Conservation (phyloP, 2,329 filamentous ascomycete species). For the Trichophyton rubrum region DNA sequence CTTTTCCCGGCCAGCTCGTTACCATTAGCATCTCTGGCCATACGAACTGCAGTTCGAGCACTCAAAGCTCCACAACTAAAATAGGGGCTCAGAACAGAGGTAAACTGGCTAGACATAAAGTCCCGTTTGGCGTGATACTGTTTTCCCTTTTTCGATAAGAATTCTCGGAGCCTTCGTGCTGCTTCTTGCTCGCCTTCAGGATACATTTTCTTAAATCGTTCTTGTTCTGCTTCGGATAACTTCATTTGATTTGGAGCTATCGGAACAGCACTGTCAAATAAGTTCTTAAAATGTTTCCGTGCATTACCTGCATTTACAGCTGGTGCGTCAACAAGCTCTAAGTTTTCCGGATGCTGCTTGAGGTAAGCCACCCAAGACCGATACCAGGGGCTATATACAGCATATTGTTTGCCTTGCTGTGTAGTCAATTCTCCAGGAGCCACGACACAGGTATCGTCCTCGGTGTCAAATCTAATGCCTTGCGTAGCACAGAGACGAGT, state of each 20-base stretch:
- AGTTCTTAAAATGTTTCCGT: slow-evolving; percentile 36
- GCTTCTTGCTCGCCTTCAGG: slow-evolving; percentile 68
- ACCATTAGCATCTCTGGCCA: slow-evolving; percentile 51
- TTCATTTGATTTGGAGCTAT: slow-evolving; percentile 50
- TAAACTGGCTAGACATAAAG: slow-evolving; percentile 49
- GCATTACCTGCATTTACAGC: slow-evolving; percentile 41
- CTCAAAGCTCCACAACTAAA: slow-evolving; percentile 57
- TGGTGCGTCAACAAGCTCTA: slow-evolving; percentile 51
- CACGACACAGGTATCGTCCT: slow-evolving; percentile 75
- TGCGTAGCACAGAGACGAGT: slow-evolving; percentile 48
- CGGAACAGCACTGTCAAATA: slow-evolving; percentile 53
- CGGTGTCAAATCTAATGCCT: slow-evolving; percentile 55
- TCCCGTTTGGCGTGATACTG: slow-evolving; percentile 55
- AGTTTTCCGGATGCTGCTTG: slow-evolving; percentile 53
- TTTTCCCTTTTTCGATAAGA: slow-evolving; percentile 51
- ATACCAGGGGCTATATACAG: slow-evolving; percentile 77
- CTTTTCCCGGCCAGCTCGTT: slow-evolving; percentile 52
- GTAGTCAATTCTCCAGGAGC: slow-evolving; percentile 56
- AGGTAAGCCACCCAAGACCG: slow-evolving; percentile 62
- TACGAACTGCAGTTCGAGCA: slow-evolving; percentile 52
- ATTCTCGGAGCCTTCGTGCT: slow-evolving; percentile 48
- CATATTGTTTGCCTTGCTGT: slow-evolving; percentile 63
- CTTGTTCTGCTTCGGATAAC: slow-evolving; percentile 47
- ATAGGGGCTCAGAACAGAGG: slow-evolving; percentile 60
- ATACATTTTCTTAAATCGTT: slow-evolving; percentile 49